Base-by-base conservation (phyloP, 176 grass and related monocot species). In the Oropetium thomaeum region DNA sequence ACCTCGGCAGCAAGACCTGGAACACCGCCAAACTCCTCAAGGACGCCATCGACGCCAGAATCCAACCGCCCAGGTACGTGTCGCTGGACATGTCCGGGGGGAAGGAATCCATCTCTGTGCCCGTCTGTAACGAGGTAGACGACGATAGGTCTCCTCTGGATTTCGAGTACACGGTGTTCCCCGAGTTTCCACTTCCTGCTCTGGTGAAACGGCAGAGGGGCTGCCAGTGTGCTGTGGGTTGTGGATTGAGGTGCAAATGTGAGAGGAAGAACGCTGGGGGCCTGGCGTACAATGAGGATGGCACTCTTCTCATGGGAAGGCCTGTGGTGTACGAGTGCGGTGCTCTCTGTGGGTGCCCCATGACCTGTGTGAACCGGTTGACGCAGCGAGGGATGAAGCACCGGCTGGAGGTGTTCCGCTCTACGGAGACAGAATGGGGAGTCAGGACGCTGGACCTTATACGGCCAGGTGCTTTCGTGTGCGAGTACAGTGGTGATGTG, bases 261-360 rank as follows among this genome's bases (percentile, higher is more conserved):
- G 54, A 72, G 52, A 57, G 60, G 75, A 84, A 75, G 73, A 97
- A 93, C 57, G 62, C 54, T 11, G 72, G 67, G 4, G 64, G 65
- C 27, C 70, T 57, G 10, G 48, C 78, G 41, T 98, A 98, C 37
- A 85, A 81, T 29, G 70, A 27, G 43, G 86, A 88, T 35, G 91
- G 79, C 15, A 87, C 75, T 70, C 89, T 94, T 64, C 31, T 88
- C 55, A 73, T 65, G 65, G 95, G 95, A 20, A 69, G 86, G 45
- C 89, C 95, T 5, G 71, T 98, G 51, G 82, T 98, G 61, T 98
- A 89, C 7, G 95, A 98, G 37, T 98, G 95, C 1, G 91, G 88
- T 26, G 62, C 73, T 29, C 51, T 69, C 32, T 98, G 91, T 53
- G 65, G 19, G 0, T 98, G 95, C 57, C 58, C 90, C 20, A 28